Evolutionary conservation across 805 yeast genomes (phyloP), one percentile per base, ranked within the genome.

Genomic region (Saturnispora galanensis): DNA sequence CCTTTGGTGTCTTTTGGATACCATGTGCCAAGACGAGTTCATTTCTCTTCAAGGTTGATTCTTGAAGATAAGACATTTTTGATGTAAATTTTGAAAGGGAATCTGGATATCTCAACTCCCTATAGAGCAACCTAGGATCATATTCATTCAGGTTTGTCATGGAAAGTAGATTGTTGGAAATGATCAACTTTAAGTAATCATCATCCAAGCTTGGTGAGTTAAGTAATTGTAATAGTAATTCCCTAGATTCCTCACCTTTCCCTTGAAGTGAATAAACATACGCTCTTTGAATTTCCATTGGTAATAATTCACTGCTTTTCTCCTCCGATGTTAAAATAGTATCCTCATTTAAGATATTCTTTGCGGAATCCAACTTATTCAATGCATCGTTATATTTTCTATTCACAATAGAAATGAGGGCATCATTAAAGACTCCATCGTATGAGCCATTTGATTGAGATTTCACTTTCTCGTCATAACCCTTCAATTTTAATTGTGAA

Each of bases 201-300:
- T 74, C 78, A 35, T 21, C 26, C 26, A 21, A 21, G 26, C 26
- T 21, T 21, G 26, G 26, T 21, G 26, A 21, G 26, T 21, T 21
- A 21, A 21, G 26, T 8, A 21, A 21, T 21, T 21, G 26, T 21
- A 21, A 21, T 21, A 21, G 26, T 21, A 53, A 46, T 33, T 54
- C 40, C 26, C 6, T 21, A 2, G 79, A 63, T 15, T 64, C 62
- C 1, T 54, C 62, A 2, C 42, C 38, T 12, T 69, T 54, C 7
- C 72, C 73, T 33, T 50, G 39, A 12, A 63, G 45, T 32, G 68
- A 70, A 42, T 74, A 62, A 15, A 75, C 72, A 52, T 71, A 80
- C 2, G 84, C 80, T 29, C 72, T 73, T 50, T 83, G 82, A 37
- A 79, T 58, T 47, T 70, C 59, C 16, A 81, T 81, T 18, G 90